Base-by-base conservation (phyloP, 768 basidiomycete genomes). In the Coprinellus aureogranulatus region DNA sequence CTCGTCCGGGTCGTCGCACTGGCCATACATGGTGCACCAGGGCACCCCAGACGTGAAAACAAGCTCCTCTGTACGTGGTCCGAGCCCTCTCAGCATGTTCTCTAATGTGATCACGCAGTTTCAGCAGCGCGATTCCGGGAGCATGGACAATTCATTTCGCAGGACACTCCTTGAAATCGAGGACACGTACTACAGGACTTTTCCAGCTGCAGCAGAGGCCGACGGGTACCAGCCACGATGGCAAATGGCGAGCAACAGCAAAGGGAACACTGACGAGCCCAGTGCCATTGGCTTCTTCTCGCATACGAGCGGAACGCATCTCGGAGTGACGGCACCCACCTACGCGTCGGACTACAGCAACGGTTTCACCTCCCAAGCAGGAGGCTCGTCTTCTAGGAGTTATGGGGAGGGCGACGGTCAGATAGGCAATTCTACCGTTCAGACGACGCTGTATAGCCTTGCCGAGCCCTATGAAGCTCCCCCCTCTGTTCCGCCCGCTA, bases 121-220 rank as follows among this genome's bases (percentile, higher is more conserved):
- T 12, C 31, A 20, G 27, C 41, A 55, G 30, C 16, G 26, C 34
- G 25, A 16, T n/a, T 26, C n/a, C 26, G 34, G 18, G 11, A 41
- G 25, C 9, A 25, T 31, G 23, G 30, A 30, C 52, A 54, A 23
- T 52, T 59, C 28, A 37, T 56, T 48, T 75, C 74, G 60, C 66
- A 70, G 12, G 68, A 73, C 70, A 57, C 65, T 74, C 59, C 60
- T 68, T 28, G 73, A 77, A 28, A 64, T 70, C 20, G 78, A 78
- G 59, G 73, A 74, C 23, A 58, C 62, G 48, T 79, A 78, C 59
- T 78, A 74, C 58, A 63, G 27, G 22, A 62, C 61, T 18, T 64
- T 64, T 34, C 64, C 64, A 18, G 61, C 31, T 22, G 64, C 64
- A n/a, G n/a, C 61, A 55, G 41, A 37, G 25, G n/a, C 54, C 55